phyloP scores from a whole-genome alignment of 164 flowering plant species.

The Vitis riparia region DNA sequence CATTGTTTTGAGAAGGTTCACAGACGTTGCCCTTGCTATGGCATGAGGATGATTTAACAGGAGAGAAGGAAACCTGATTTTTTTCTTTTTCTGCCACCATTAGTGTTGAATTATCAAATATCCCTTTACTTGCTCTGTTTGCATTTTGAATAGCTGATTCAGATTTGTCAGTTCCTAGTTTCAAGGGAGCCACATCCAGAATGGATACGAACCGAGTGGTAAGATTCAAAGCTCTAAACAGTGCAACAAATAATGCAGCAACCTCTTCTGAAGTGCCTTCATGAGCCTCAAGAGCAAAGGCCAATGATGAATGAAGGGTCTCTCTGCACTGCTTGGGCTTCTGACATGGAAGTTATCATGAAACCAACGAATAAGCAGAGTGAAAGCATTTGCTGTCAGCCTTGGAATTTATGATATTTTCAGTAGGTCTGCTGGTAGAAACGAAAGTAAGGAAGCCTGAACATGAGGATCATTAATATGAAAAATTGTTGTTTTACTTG shows the following conservation, averaged over 20 bases:
- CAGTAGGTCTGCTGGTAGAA: constrained; percentile 58
- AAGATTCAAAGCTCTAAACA: constrained; percentile 22
- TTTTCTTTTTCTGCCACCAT: constrained; percentile 41
- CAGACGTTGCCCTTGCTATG: constrained; percentile 17
- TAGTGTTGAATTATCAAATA: constrained; percentile 58
- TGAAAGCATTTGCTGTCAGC: constrained; percentile 48
- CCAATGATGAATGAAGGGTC: constrained; percentile 53
- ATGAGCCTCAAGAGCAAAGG: constrained; percentile 59
- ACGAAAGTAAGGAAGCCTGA: constrained; percentile 91
- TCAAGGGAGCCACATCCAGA: constrained; percentile 76
- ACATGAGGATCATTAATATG: neutral
- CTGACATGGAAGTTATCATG: constrained; percentile 53
- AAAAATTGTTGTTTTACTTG: no score
- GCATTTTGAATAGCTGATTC: constrained; percentile 32
- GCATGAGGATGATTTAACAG: constrained; percentile 18
- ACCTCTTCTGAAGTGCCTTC: constrained; percentile 93
- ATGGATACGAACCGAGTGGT: constrained; percentile 32
- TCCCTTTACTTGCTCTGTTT: constrained; percentile 25
- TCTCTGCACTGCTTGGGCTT: constrained; percentile 26
- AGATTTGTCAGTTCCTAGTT: constrained; percentile 53
- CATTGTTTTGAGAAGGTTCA: constrained; percentile 23
- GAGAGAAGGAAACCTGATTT: constrained; percentile 26
- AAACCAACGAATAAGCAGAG: constrained; percentile 75
- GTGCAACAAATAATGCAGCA: neutral
- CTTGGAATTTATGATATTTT: constrained; percentile 43